These are phyloP conservation scores for Penicillium sp. DNA, from an alignment of 2,329 filamentous ascomycete species.

Conservation along the genomic window DNA sequence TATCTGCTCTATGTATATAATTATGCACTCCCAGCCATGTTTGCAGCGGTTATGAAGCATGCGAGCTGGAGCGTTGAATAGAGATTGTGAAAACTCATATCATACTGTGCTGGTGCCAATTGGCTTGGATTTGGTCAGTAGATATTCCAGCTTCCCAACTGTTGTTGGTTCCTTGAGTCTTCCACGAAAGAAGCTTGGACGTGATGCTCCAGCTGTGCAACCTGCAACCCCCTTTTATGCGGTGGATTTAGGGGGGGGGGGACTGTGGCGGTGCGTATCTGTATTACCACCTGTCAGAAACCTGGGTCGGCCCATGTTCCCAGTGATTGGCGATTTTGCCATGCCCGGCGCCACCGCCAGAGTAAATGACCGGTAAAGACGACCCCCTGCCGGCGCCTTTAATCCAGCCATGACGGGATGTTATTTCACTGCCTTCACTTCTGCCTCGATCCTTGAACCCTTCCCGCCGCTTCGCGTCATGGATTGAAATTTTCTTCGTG, in stretches of 20 bases:
- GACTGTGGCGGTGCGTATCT: slow-evolving; percentile 24
- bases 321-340: slow-evolving; percentile 7
- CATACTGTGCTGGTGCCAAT: too few species aligned
- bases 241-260: slow-evolving; percentile 20
- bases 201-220: too few species aligned
- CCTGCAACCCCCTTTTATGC: slow-evolving; percentile 22
- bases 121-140: too few species aligned
- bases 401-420: slow-evolving; percentile 9
- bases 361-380: slow-evolving; percentile 17
- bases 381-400: slow-evolving; percentile 1
- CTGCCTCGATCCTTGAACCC: slow-evolving; percentile 7
- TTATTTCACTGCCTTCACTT: slow-evolving; percentile 10
- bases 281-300: slow-evolving; percentile 12
- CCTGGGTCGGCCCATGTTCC: not conserved
- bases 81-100: too few species aligned
- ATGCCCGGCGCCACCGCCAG: slow-evolving; percentile 7
- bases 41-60: too few species aligned
- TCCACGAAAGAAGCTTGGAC: too few species aligned
- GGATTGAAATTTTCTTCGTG: slow-evolving; percentile 16
- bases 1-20: too few species aligned
- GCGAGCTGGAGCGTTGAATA: too few species aligned
- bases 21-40: too few species aligned
- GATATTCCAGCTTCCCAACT: too few species aligned
- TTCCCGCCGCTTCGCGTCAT: slow-evolving; percentile 14
- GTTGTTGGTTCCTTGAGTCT: too few species aligned